These are phyloP conservation scores for Claviceps capensis DNA, from an alignment of 2,329 filamentous ascomycete genomes.

Conservation along the genomic window DNA sequence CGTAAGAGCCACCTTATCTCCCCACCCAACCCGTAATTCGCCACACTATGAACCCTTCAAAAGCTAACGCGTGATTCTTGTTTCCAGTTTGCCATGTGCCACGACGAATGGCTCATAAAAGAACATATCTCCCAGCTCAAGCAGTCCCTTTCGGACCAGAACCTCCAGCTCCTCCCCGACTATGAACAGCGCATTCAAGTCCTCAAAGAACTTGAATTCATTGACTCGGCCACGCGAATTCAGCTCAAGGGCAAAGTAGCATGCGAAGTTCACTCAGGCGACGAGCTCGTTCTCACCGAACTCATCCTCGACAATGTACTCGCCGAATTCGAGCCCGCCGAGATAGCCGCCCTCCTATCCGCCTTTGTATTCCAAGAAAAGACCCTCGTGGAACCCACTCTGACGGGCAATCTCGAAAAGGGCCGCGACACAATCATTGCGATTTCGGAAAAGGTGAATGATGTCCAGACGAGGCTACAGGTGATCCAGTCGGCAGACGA, in stretches of 20 bases:
- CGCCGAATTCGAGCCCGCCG: constrained; percentile 86
- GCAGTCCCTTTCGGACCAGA: constrained; percentile 86
- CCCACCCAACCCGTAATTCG: too few relatives aligned
- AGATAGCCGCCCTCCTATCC: constrained; percentile 88
- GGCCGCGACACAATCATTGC: constrained; percentile 77
- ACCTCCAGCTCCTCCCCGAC: constrained; percentile 86
- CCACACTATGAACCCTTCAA: not conserved
- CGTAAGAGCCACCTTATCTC: constrained; percentile 34
- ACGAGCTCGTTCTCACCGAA: constrained; percentile 91
- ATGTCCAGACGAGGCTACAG: constrained; percentile 77
- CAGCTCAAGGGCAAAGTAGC: constrained; percentile 97
- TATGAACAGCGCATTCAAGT: constrained; percentile 93
- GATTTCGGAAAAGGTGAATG: constrained; percentile 86
- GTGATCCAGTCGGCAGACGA: constrained; percentile 85
- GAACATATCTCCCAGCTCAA: constrained; percentile 83
- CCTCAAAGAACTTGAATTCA: constrained; percentile 80
- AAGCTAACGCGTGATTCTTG: not conserved
- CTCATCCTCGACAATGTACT: constrained; percentile 93
- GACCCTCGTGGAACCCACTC: constrained; percentile 64
- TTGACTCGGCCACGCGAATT: constrained; percentile 76
- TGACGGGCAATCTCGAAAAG: constrained; percentile 69
- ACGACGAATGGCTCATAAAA: constrained; percentile 92
- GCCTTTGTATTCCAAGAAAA: constrained; percentile 98
- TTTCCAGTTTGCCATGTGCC: constrained; percentile 69
- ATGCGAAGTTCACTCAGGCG: constrained; percentile 93